Evolutionary conservation across 208 protist genomes (phyloP).

Genomic region (Leishmania aethiopica): DNA sequence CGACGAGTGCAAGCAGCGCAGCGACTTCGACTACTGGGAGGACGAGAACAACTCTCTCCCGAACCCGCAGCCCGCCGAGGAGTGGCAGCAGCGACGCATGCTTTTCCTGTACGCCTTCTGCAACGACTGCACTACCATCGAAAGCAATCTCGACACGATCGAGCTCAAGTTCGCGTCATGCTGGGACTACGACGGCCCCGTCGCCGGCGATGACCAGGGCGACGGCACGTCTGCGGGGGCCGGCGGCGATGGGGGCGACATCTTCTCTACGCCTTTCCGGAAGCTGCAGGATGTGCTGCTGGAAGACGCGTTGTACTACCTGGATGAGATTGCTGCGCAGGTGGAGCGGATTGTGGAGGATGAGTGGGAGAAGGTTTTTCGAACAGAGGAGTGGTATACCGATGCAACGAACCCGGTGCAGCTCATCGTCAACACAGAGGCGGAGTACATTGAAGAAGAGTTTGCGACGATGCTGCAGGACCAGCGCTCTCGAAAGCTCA

Average conservation of each 20-base stretch:
- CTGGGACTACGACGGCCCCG: slow-evolving; percentile 53
- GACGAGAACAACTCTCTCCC: slow-evolving; percentile 51
- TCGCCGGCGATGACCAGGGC: slow-evolving; percentile 8
- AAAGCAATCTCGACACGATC: slow-evolving; percentile 87
- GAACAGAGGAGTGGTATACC: slow-evolving; percentile 70
- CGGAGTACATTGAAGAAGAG: slow-evolving; percentile 88
- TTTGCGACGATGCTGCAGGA: slow-evolving; percentile 78
- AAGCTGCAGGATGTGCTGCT: slow-evolving; percentile 67
- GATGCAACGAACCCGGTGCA: slow-evolving; percentile 72
- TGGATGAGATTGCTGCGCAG: slow-evolving; percentile 85
- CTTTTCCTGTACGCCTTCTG: slow-evolving; percentile 85
- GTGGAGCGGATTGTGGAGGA: slow-evolving; percentile 75
- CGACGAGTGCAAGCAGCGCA: slow-evolving; percentile 72
- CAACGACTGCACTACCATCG: slow-evolving; percentile 87
- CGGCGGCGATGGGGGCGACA: slow-evolving; percentile 9
- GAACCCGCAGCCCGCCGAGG: slow-evolving; percentile 36
- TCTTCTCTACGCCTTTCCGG: slow-evolving; percentile 59
- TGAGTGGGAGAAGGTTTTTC: slow-evolving; percentile 81
- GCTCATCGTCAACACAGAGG: slow-evolving; percentile 81
- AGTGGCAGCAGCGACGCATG: slow-evolving; percentile 79
- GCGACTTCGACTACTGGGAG: slow-evolving; percentile 88
- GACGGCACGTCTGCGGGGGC: slow-evolving; percentile 3
- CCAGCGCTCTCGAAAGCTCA: slow-evolving; percentile 54
- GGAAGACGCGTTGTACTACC: slow-evolving; percentile 74
- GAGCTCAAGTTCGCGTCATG: slow-evolving; percentile 85